Evolutionary conservation across 495 filamentous ascomycete species (phyloP), one percentile per base, ranked within the genome.

Genomic region (Alectoria sarmentosa): DNA sequence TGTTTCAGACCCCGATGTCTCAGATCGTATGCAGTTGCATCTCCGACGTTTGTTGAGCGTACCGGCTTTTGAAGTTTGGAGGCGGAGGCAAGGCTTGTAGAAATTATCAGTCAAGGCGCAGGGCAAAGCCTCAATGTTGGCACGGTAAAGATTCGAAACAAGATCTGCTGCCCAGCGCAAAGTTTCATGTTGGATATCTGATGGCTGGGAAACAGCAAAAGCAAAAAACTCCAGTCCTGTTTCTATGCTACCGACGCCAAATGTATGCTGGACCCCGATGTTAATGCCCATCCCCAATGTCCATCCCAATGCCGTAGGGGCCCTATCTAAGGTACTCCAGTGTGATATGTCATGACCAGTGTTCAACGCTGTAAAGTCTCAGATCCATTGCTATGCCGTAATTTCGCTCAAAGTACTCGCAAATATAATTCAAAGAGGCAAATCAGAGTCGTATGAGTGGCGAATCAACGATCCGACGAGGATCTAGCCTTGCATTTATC

Each of bases 401-500:
- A 49, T 37, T 37, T 26, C 60, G 57, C 55, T 59, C 56, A 67
- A 65, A 61, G 28, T n/a, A 55, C 14, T 8, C 30, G 52, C 15
- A 26, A 17, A 42, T 10, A n/a, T 19, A 64, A 2, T 39, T 19
- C 49, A 38, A 58, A 58, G 28, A 2, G 15, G 26, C 28, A 46
- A 46, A 34, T 57, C n/a, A 37, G 17, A 41, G 11, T 13, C 28
- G 52, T 36, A 36, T 19, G 9, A 60, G 34, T 1, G 36, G 41
- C 7, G 7, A 34, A 6, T 55, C 62, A 64, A 41, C 42, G 32
- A 44, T 59, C 55, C 10, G 58, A 58, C 21, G 64, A 66, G 32
- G 64, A 66, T 38, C 66, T 56, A 15, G 60, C 73, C 69, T 94
- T 95, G 79, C 92, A 96, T 74, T 96, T 96, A 69, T 92, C 91